Base-by-base conservation (phyloP, 148 eudicot species). In the Fallopia convolvulus region DNA sequence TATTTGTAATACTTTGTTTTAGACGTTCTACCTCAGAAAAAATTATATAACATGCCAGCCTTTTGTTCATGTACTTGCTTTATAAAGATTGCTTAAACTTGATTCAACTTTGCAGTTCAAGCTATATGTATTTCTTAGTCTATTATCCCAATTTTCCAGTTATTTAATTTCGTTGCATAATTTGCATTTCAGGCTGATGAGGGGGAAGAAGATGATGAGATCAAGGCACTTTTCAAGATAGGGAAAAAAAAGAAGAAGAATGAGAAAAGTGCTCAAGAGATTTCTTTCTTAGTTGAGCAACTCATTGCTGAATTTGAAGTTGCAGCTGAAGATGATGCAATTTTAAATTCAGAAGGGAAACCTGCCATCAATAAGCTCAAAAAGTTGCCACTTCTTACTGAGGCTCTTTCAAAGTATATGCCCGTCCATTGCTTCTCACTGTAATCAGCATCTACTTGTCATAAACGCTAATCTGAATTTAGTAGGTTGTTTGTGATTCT, bases 301-400 rank as follows among this genome's bases (percentile, higher is more conserved):
- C 91, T 93, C 23, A 93, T 95, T 91, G 99, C 99, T 78, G 93
- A 95, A 78, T 91, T 95, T 58, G 99, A 95, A 84, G 90, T 93
- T 41, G 92, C 85, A n/a, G 97, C 97, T 77, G 99, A 95, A 84
- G 94, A 86, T 77, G 99, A 95, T 86, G 97, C 97, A 7, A 83
- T 82, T 4, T 80, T 95, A 75, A 95, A 95, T 84, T 75, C 83
- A 42, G 85, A 86, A 72, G 88, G 87, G 11, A 91, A 89, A 84
- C 99, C 99, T 75, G 99, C 99, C 74, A 93, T 95, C 56, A 95
- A 89, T 83, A 95, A 95, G 86, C 91, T 95, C 21, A 91, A 77
- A 75, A 95, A 95, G 83, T 83, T 95, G 32, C 96, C 98, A 68
- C 92, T 93, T 81, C 97, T 95, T 73, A 88, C 87, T 5, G 92